Conservation (phyloP, 768 basidiomycete species). For the Amanita exitialis region DNA sequence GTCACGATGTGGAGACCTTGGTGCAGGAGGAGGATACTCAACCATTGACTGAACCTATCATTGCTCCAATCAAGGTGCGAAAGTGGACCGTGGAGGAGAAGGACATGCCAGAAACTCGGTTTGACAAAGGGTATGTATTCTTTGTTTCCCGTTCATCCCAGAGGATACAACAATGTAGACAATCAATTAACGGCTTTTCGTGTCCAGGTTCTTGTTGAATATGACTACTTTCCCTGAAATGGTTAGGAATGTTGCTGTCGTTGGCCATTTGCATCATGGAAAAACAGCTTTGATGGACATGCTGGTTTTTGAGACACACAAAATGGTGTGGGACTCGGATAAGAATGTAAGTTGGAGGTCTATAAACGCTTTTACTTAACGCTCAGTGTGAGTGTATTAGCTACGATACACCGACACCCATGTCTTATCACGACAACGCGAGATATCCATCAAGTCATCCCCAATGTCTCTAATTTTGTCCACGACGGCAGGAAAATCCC, state of each 20-base stretch:
- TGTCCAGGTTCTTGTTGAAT: conserved; percentile 78
- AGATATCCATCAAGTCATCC: conserved; percentile 92
- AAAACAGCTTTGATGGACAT: conserved; percentile 97
- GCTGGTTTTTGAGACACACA: conserved; percentile 95
- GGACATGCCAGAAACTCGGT: conserved; percentile 93
- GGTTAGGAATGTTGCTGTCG: conserved; percentile 93
- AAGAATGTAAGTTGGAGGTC: conserved; percentile 48
- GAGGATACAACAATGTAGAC: neutral
- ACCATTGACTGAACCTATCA: conserved; percentile 87
- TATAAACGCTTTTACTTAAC: neutral
- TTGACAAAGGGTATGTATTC: conserved; percentile 78
- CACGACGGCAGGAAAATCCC: conserved; percentile 83
- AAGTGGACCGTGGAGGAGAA: conserved; percentile 96
- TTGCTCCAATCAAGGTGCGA: conserved; percentile 90
- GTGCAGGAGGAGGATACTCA: conserved; percentile 99
- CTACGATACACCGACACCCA: conserved; percentile 96
- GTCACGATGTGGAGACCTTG: conserved; percentile 86
- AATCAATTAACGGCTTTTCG: neutral
- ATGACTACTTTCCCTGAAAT: conserved; percentile 89
- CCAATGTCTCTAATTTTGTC: conserved; percentile 91
- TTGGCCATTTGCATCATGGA: conserved; percentile 95
- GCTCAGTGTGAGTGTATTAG: conserved; percentile 27
- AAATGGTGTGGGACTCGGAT: conserved; percentile 89
- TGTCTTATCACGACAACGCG: conserved; percentile 75
- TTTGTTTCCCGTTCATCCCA: neutral